Conservation (phyloP, 208 protist genomes). For the Crithidia fasciculata region DNA sequence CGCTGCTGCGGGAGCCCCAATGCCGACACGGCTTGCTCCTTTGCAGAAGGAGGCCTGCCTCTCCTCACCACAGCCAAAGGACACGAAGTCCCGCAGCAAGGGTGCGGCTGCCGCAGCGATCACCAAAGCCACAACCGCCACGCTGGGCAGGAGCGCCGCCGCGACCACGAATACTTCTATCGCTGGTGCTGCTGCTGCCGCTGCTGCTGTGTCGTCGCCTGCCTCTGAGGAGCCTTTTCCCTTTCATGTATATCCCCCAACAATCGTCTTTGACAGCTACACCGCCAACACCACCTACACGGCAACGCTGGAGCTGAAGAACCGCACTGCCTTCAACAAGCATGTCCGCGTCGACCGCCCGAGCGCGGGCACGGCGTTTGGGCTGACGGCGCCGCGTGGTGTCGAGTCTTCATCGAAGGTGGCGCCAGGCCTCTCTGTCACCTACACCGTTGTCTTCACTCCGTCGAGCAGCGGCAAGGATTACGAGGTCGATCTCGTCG, state of each 20-base stretch:
- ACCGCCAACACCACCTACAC: slow-evolving; percentile 79
- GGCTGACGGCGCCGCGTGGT: slow-evolving; percentile 60
- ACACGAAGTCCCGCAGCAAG: neutral
- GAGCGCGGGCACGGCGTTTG: slow-evolving; percentile 69
- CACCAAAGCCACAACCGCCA: neutral
- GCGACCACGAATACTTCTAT: neutral
- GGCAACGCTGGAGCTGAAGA: slow-evolving; percentile 78
- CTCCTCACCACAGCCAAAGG: neutral
- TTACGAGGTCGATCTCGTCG: slow-evolving; percentile 86
- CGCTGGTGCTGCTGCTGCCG: neutral
- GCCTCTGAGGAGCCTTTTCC: slow-evolving; percentile 23
- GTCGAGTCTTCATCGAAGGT: slow-evolving; percentile 76
- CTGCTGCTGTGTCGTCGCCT: neutral
- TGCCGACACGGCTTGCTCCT: too few species aligned
- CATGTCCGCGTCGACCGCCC: slow-evolving; percentile 85
- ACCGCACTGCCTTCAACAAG: slow-evolving; percentile 76
- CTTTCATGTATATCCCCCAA: slow-evolving; percentile 84
- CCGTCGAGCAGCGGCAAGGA: slow-evolving; percentile 71
- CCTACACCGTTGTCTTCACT: slow-evolving; percentile 86
- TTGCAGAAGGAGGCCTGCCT: too few species aligned
- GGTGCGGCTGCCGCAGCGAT: too few species aligned
- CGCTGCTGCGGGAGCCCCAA: neutral
- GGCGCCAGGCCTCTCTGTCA: slow-evolving; percentile 89
- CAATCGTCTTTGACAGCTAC: slow-evolving; percentile 85
- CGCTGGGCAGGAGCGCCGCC: neutral